Evolutionary conservation across 352 stramenopile genomes (phyloP), one percentile per base, ranked within the genome.

Genomic region (Pythium oligandrum): DNA sequence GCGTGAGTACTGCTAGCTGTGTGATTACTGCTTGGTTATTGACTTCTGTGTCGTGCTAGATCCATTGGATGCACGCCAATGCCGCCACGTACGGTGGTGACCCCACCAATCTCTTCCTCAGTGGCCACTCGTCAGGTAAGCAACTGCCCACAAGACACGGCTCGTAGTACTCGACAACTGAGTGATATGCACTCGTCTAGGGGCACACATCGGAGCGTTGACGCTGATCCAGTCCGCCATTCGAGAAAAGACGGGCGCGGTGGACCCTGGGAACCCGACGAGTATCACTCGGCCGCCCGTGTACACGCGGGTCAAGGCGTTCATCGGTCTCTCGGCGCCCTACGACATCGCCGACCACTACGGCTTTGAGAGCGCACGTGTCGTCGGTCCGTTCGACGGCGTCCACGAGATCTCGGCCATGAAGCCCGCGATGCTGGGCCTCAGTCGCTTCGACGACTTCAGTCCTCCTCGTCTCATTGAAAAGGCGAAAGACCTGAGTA

Each of bases 301-400:
- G 12, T 52, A 61, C 32, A 36, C 57, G 8, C 64, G 70, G 35
- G 68, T 88, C 30, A 55, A 59, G 31, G 73, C 70, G 39, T 88
- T 90, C 53, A 82, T 90, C n/a, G 76, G 78, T 2, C 66, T 89
- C 26, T 61, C 74, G 3, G 76, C 68, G 7, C 76, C 77, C 17
- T 92, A 85, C 55, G 76, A 92, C 56, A 89, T 92, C 48, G 65
- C 63, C 2, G 81, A 92, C 33, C 81, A 92, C 60, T 92, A 88
- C 54, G 49, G 63, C 8, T 90, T 85, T 52, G 81, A 89, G 55
- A 81, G 68, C 48, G 55, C 82, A 40, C 81, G 81, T 34, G 51
- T 60, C 4, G 70, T 88, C 17, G 73, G 73, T 3, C 75, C 71
- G 3, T 43, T 64, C 31, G 10, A 63, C 68, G 77, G 77, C 44